phyloP scores from a whole-genome alignment of 2,329 filamentous ascomycete species.

The Onygenales sp. region DNA sequence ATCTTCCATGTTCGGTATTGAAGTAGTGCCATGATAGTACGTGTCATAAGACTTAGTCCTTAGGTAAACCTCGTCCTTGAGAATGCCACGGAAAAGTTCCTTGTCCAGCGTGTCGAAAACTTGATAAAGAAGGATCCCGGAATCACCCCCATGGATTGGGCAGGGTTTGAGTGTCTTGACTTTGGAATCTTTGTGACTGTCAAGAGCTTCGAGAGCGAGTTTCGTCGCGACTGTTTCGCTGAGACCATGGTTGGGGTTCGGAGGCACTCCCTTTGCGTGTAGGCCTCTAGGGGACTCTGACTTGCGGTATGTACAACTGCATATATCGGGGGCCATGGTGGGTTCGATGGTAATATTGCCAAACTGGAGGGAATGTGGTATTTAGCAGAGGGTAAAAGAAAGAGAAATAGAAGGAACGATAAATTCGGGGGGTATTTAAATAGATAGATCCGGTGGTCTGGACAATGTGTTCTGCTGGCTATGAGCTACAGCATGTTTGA shows the following conservation, averaged over 20 bases:
- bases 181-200: background rate
- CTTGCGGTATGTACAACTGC: background rate
- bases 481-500: too few species aligned
- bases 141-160: background rate
- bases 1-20: conserved; percentile 4
- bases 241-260: background rate
- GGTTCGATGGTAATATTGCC: background rate
- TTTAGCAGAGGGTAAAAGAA: background rate
- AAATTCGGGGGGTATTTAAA: background rate
- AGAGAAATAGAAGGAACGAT: background rate
- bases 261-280: background rate
- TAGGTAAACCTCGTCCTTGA: conserved; percentile 11
- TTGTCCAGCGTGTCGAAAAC: conserved; percentile 11
- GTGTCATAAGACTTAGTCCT: background rate
- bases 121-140: conserved; percentile 3
- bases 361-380: background rate
- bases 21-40: conserved; percentile 5
- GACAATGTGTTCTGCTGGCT: background rate
- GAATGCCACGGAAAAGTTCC: conserved; percentile 11
- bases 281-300: background rate
- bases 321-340: background rate
- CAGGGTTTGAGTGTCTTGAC: conserved; percentile 3
- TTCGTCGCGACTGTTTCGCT: conserved; percentile 11
- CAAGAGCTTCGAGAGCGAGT: conserved; percentile 3
- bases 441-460: background rate